Conservation (phyloP, 164 flowering plant genomes). For the Vitis rupestris region DNA sequence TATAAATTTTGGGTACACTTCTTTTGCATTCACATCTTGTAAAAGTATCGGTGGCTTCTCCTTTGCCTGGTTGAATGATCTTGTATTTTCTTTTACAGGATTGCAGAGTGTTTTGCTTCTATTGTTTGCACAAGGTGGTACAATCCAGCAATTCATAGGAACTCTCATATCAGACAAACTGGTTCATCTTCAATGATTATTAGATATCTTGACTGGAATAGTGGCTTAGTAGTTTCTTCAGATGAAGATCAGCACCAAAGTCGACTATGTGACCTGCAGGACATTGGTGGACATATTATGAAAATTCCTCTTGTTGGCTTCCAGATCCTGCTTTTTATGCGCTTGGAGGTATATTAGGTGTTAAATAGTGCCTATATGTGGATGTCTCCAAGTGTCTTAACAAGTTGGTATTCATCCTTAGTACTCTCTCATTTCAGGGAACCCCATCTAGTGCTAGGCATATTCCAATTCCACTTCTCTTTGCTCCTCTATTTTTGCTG, state of each 20-base stretch:
- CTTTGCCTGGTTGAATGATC: slow-evolving; percentile 2
- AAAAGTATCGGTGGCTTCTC: background rate
- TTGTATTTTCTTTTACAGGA: slow-evolving; percentile 39
- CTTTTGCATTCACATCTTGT: background rate
- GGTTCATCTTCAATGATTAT: slow-evolving; percentile 46
- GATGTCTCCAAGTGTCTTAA: background rate
- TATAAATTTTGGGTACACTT: slow-evolving; percentile 80
- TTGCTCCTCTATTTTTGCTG: slow-evolving; percentile 69
- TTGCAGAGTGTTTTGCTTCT: slow-evolving; percentile 92
- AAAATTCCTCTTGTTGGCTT: slow-evolving; percentile 75
- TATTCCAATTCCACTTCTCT: slow-evolving; percentile 55
- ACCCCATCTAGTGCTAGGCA: slow-evolving; percentile 63
- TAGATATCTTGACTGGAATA: slow-evolving; percentile 72
- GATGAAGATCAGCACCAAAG: slow-evolving; percentile 56
- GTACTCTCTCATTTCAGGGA: slow-evolving; percentile 49
- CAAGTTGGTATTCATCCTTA: slow-evolving; percentile 4
- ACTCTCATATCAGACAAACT: slow-evolving; percentile 41
- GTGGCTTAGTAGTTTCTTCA: slow-evolving; percentile 58
- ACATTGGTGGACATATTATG: slow-evolving; percentile 92
- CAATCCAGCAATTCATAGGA: slow-evolving; percentile 81
- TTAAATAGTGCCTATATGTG: background rate
- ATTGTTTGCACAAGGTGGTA: slow-evolving; percentile 95
- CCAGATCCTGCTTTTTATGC: slow-evolving; percentile 84
- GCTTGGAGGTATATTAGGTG: slow-evolving; percentile 60
- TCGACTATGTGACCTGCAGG: slow-evolving; percentile 62